Base-by-base conservation (phyloP, 2,329 filamentous ascomycete genomes). In the Parasarocladium wereldwijsianum region DNA sequence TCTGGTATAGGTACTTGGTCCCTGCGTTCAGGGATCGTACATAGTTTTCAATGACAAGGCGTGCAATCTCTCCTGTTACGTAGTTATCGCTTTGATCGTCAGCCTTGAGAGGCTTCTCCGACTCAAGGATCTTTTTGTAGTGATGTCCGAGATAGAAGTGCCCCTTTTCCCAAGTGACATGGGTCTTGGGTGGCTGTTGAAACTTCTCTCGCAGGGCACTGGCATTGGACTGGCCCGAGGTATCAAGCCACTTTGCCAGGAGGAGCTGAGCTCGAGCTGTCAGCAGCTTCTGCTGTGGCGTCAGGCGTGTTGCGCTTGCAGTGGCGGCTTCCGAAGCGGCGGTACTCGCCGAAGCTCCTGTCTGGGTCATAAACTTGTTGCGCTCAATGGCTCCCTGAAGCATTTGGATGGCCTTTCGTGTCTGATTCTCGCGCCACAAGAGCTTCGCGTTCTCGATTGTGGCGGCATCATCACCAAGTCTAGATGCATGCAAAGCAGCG, bases 111-210 rank as follows among this genome's bases (percentile, higher is more conserved):
- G 68, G 61, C 51, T 84, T 86, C 50, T 96, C 85, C 0, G 84
- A 82, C 43, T 96, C 87, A 3, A 94, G 61, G 4, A 96, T 69
- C 52, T 94, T 98, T 50, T 93, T 92, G 64, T 98, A 98, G 53
- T 96, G 85, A 26, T 87, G 84, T 5, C 90, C 90, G 8, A 99
- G 68, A 50, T 94, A 93, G 50, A 96, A 98, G 48, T 96, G 87
- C 0, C 84, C 86, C 52, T 94, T 96, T 49, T 98, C 90, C 86
- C 87, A 98, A 30, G 72, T 72, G 5, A 62, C 57, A 42, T 64
- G 60, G 2, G 70, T 74, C 46, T 69, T 75, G n/a, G 80, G 71
- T 1, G 86, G 86, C 40, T 79, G 70, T 37, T 85, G 77, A 43
- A 94, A 98, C 45, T 83, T 82, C 32, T 75, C 67, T 26, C 83